A percentile compares a stretch with the other conserved stretches of the same genome.
Evolutionary conservation across 2,329 filamentous ascomycete species (phyloP).

Genomic region (Diplodia intermedia): DNA sequence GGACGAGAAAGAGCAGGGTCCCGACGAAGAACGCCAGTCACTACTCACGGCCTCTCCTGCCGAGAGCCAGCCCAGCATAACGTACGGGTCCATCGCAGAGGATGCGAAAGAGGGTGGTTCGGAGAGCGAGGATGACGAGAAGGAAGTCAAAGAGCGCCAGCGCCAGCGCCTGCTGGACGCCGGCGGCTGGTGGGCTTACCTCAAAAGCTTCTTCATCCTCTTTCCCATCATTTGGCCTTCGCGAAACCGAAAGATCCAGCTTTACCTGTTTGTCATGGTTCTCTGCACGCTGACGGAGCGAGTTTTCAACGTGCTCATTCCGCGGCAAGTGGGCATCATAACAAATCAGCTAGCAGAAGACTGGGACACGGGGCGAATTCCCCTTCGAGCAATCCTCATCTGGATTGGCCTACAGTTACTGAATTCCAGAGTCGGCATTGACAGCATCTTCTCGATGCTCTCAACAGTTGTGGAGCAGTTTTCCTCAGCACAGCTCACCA

Average conservation of each 20-base stretch:
- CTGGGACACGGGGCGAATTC: constrained; percentile 54
- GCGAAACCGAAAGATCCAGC: constrained; percentile 69
- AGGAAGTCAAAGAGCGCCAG: constrained; percentile 61
- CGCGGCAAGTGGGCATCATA: constrained; percentile 81
- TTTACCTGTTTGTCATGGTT: constrained; percentile 70
- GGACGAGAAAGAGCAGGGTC: constrained; percentile 40
- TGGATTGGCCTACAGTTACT: constrained; percentile 54
- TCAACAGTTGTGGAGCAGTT: constrained; percentile 64
- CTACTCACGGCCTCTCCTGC: constrained; percentile 58
- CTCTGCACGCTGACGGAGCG: constrained; percentile 74
- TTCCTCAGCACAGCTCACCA: constrained; percentile 64
- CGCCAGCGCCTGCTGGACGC: constrained; percentile 73
- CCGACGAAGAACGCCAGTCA: constrained; percentile 66
- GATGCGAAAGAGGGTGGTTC: constrained; percentile 40
- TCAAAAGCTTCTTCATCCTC: constrained; percentile 76
- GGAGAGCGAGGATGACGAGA: constrained; percentile 60
- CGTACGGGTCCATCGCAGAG: constrained; percentile 49
- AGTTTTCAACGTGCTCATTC: constrained; percentile 76
- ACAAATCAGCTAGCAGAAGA: constrained; percentile 69
- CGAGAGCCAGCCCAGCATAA: constrained; percentile 37
- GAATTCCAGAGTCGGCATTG: constrained; percentile 59
- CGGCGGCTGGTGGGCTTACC: constrained; percentile 78
- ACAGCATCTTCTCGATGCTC: constrained; percentile 58
- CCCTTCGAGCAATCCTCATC: constrained; percentile 61
- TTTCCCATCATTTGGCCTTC: constrained; percentile 81